These are phyloP conservation scores for Candida nemodendra DNA, from an alignment of 805 yeast genomes.

Conservation along the genomic window DNA sequence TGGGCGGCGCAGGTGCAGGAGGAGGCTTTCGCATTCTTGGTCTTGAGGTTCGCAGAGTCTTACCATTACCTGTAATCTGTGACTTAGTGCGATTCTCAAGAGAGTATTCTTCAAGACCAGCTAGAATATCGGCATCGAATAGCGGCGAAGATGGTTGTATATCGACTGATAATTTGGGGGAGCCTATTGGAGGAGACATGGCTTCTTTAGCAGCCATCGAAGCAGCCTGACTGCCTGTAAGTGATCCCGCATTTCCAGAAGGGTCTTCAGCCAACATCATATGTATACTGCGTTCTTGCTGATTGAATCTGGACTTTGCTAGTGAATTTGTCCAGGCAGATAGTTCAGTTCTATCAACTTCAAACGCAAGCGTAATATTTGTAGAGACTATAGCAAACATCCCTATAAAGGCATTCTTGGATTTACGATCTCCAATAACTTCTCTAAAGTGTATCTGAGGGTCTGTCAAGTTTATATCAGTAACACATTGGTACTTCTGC, in stretches of 20 bases:
- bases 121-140: slow-evolving; percentile 11
- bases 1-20: slow-evolving; percentile 13
- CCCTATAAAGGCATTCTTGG: slow-evolving; percentile 41
- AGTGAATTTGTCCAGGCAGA: slow-evolving; percentile 57
- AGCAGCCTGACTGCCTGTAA: slow-evolving; percentile 35
- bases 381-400: slow-evolving; percentile 57
- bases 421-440: slow-evolving; percentile 40
- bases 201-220: slow-evolving; percentile 35
- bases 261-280: slow-evolving; percentile 27
- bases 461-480: slow-evolving; percentile 55
- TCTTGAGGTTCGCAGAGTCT: not conserved
- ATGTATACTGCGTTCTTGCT: slow-evolving; percentile 42
- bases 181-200: slow-evolving; percentile 14
- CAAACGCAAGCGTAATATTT: slow-evolving; percentile 54
- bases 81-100: not conserved
- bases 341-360: slow-evolving; percentile 50
- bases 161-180: slow-evolving; percentile 15
- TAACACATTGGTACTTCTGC: slow-evolving; percentile 44
- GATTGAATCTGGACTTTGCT: slow-evolving; percentile 46
- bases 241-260: slow-evolving; percentile 32
- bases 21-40: slow-evolving; percentile 17
- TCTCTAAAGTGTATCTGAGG: slow-evolving; percentile 59
- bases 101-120: slow-evolving; percentile 7
- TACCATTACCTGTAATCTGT: not conserved
- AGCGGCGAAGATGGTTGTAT: slow-evolving; percentile 21